These are phyloP conservation scores for Aspergillus saccharolyticus DNA, from an alignment of 495 filamentous ascomycete species.

Conservation along the genomic window DNA sequence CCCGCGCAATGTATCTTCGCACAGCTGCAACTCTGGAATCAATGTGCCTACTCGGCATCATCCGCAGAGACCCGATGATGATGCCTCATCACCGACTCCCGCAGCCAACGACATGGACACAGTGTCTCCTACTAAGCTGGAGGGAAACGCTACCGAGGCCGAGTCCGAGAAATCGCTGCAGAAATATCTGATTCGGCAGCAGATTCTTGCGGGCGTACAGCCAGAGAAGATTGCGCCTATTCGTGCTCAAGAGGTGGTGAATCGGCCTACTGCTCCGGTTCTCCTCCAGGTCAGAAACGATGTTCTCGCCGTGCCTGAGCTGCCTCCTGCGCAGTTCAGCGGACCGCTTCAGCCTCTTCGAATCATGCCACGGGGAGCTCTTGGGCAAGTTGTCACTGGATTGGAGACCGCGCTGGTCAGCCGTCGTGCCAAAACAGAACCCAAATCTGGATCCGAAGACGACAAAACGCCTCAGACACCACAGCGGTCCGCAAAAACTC, in stretches of 20 bases:
- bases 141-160: neutral
- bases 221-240: conserved; percentile 22
- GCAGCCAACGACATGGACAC: neutral
- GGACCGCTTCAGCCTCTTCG: conserved; percentile 10
- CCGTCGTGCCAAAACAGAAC: neutral
- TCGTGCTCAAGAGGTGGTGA: neutral
- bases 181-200: conserved; percentile 29
- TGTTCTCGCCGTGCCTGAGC: conserved; percentile 13
- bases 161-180: conserved; percentile 15
- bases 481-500: neutral
- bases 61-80: too few species aligned
- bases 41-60: too few species aligned
- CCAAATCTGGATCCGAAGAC: neutral
- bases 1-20: too few species aligned
- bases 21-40: too few species aligned
- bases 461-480: neutral
- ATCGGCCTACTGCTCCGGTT: conserved; percentile 3
- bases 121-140: neutral
- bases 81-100: neutral
- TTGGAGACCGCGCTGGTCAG: neutral
- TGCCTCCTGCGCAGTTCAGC: conserved; percentile 21
- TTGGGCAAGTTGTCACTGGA: neutral
- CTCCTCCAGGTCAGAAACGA: conserved; percentile 19
- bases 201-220: conserved; percentile 28
- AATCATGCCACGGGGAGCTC: neutral